Evolutionary conservation across 2,329 filamentous ascomycete genomes (phyloP).

Genomic region (Dactylellina parvicollis): DNA sequence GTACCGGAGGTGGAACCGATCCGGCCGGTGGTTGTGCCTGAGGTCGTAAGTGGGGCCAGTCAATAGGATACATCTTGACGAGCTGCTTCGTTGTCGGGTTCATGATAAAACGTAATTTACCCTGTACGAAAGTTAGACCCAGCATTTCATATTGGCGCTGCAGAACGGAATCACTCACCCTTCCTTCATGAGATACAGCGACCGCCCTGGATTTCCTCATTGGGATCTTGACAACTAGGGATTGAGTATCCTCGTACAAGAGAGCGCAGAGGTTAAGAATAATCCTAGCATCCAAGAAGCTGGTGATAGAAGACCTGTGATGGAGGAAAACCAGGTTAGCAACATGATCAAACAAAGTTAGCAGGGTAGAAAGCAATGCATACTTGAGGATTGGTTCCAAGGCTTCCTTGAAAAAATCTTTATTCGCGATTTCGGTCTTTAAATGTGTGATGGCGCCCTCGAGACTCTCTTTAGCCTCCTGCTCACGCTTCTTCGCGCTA

Average conservation of each 20-base stretch:
- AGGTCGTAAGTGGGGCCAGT: slow-evolving; percentile 40
- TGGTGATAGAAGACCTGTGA: slow-evolving; percentile 63
- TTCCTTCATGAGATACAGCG: slow-evolving; percentile 63
- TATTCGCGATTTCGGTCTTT: slow-evolving; percentile 64
- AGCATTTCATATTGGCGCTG: background rate
- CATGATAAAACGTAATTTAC: slow-evolving; percentile 56
- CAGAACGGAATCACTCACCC: slow-evolving; percentile 59
- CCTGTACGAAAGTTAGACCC: slow-evolving; percentile 39
- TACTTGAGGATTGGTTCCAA: slow-evolving; percentile 65
- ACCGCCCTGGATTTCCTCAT: slow-evolving; percentile 64
- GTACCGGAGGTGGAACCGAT: slow-evolving; percentile 22
- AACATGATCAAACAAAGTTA: background rate
- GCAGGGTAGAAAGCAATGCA: slow-evolving; percentile 8
- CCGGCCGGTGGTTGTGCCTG: slow-evolving; percentile 18
- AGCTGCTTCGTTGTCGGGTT: slow-evolving; percentile 43
- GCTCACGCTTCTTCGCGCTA: slow-evolving; percentile 63
- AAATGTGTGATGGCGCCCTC: slow-evolving; percentile 65
- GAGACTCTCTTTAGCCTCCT: slow-evolving; percentile 66
- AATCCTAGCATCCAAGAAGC: slow-evolving; percentile 65
- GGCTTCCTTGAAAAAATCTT: slow-evolving; percentile 63
- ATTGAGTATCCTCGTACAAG: slow-evolving; percentile 66
- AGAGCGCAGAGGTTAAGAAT: slow-evolving; percentile 67
- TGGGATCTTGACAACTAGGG: slow-evolving; percentile 61
- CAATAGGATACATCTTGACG: slow-evolving; percentile 31
- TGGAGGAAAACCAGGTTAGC: slow-evolving; percentile 13